Percentiles rank a stretch among this genome's conserved stretches.
Conservation (phyloP, 352 stramenopile species). For the Phytopythium oedochilum region DNA sequence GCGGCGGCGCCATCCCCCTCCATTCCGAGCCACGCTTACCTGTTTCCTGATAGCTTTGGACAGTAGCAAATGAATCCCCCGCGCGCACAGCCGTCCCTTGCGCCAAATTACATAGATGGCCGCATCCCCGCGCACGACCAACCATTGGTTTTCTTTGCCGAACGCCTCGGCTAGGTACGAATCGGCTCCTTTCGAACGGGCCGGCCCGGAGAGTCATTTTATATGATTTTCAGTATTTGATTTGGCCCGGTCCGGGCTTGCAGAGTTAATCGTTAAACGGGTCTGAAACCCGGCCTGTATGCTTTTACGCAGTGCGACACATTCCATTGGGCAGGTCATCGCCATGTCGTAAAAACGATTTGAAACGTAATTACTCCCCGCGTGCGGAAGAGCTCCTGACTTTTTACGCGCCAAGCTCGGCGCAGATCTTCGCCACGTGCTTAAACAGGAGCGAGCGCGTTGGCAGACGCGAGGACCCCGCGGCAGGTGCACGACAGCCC, state of each 20-base stretch:
- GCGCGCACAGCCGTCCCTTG: constrained; percentile 10
- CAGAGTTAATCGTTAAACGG: not conserved
- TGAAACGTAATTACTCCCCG: not conserved
- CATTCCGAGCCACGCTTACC: constrained; percentile 27
- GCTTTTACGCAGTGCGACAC: not conserved
- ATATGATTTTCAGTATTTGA: no score
- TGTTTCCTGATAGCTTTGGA: constrained; percentile 88
- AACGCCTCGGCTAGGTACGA: not conserved
- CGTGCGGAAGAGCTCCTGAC: not conserved
- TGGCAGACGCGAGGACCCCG: no score
- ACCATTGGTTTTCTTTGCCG: constrained; percentile 43
- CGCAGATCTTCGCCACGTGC: constrained; percentile 4
- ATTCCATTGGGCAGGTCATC: not conserved
- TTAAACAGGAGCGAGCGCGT: constrained; percentile 1
- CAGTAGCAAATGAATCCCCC: constrained; percentile 71
- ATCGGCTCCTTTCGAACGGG: not conserved
- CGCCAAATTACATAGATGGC: constrained; percentile 31
- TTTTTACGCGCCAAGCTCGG: not conserved
- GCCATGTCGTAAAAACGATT: constrained; percentile 6
- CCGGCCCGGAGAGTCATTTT: no score
- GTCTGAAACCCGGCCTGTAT: not conserved
- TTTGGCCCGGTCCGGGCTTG: no score
- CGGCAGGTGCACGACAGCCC: no score
- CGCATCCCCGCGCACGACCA: constrained; percentile 32
- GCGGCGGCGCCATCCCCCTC: not conserved